Base-by-base conservation (phyloP, 2,329 filamentous ascomycete genomes). In the Arthrobotrys entomopaga region DNA sequence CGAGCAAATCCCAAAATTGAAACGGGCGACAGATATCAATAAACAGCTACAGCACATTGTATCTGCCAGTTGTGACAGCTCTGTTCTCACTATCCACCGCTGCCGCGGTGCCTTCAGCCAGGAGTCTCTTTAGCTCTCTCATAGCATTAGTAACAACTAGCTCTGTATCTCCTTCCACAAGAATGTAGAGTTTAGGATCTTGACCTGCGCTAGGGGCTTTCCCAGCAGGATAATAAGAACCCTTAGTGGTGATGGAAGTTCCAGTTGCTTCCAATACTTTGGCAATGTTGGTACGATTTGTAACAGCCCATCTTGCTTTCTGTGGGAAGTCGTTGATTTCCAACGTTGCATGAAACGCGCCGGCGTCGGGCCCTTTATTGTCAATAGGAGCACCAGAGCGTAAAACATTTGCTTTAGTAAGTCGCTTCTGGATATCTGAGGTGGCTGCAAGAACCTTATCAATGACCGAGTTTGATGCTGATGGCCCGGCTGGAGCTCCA, bases 251-350 rank as follows among this genome's bases (percentile, higher is more conserved):
- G 81, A 99, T 99, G 5, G 92, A 97, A 0, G 93, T 96, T 46
- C 93, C 94, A 0, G 94, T 97, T 8, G 91, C 88, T 80, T 99
- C 95, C 77, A 99, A 86, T 78, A 99, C 97, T 85, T 98, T 99
- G 78, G 94, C 93, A 67, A 99, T 95, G 80, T 99, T 99, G 40
- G 95, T 98, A 77, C 95, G 89, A 82, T 99, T 99, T 43, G 95
- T 99, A 83, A 99, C 95, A 10, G 93, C 94, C 95, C 95, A 99
- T 78, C 95, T 88, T 77, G 95, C 95, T 85, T 97, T 98, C 81
- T 99, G 84, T 38, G 95, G 95, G 82, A 98, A 98, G 82, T 99
- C 95, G 82, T 99, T 99, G 87, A 99, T 99, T 82, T 98, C 95
- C 75, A 99, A 86, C 2, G 94, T 98, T 15, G 95, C 93, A 81